phyloP scores from a whole-genome alignment of 768 basidiomycete species.

The Steccherinum ochraceum region DNA sequence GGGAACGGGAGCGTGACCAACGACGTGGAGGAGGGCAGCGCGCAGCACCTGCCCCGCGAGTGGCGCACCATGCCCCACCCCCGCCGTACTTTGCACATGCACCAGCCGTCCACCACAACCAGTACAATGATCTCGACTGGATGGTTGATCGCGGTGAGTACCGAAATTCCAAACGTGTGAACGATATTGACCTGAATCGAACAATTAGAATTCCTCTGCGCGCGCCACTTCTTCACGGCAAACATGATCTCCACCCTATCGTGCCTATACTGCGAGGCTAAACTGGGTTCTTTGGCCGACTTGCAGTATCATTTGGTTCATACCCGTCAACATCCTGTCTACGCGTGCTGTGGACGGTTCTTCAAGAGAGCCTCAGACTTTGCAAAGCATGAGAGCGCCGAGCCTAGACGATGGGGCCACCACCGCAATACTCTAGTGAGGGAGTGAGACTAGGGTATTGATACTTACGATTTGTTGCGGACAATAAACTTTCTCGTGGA shows the following conservation, averaged over 20 bases:
- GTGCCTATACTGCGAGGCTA: conserved; percentile 21
- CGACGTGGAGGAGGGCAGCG: neutral
- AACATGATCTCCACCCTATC: conserved; percentile 17
- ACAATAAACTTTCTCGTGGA: too few relatives aligned
- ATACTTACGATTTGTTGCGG: too few relatives aligned
- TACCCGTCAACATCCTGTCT: conserved; percentile 17
- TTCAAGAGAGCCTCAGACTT: conserved; percentile 19
- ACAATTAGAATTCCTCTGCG: conserved; percentile 10
- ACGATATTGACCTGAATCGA: too few relatives aligned
- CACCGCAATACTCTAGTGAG: neutral
- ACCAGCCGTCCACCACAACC: neutral
- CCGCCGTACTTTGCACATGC: conserved; percentile 4
- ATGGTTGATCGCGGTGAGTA: conserved; percentile 15
- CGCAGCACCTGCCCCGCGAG: neutral
- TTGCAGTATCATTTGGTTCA: conserved; percentile 20
- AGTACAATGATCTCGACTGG: conserved; percentile 12
- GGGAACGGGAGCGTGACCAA: conserved; percentile 21
- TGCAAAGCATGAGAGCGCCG: conserved; percentile 10
- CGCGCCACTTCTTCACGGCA: conserved; percentile 17
- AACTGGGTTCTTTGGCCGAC: conserved; percentile 18
- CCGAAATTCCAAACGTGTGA: too few relatives aligned
- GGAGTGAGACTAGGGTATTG: neutral
- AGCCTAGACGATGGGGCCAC: neutral
- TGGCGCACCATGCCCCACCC: neutral
- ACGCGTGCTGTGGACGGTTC: conserved; percentile 23